Evolutionary conservation across 352 stramenopile genomes (phyloP).

Genomic region (Phytopythium sindhum): DNA sequence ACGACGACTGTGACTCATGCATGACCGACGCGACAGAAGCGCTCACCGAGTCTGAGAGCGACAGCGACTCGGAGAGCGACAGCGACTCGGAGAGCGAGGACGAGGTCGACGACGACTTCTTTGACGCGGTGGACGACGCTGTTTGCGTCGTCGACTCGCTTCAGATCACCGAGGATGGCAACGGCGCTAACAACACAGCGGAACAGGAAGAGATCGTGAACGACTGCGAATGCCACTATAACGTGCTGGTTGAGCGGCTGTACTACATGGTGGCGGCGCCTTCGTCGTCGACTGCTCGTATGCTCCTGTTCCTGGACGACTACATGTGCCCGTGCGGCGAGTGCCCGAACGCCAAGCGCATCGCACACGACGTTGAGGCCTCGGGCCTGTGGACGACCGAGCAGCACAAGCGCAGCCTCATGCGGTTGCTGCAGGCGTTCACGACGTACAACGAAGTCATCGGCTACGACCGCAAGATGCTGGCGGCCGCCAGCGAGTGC

Average conservation of each 20-base stretch:
- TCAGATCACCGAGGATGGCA: not conserved
- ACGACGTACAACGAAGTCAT: slow-evolving; percentile 71
- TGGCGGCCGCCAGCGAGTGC: slow-evolving; percentile 48
- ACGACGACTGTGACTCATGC: slow-evolving; percentile 34
- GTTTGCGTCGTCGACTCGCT: not conserved
- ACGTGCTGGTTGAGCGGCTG: slow-evolving; percentile 29
- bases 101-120: slow-evolving; percentile 20
- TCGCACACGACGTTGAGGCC: slow-evolving; percentile 40
- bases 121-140: slow-evolving; percentile 17
- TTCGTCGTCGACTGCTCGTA: slow-evolving; percentile 12
- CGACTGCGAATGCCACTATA: slow-evolving; percentile 28
- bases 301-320: slow-evolving; percentile 39
- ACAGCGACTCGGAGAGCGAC: slow-evolving; percentile 19
- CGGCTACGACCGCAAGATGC: slow-evolving; percentile 52
- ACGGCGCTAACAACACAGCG: slow-evolving; percentile 9
- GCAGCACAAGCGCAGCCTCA: slow-evolving; percentile 33
- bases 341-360: slow-evolving; percentile 54
- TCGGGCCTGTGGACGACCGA: slow-evolving; percentile 23
- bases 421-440: slow-evolving; percentile 58
- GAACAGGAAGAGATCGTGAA: slow-evolving; percentile 9
- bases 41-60: slow-evolving; percentile 34
- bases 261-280: slow-evolving; percentile 15
- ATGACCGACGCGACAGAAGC: slow-evolving; percentile 49
- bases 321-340: slow-evolving; percentile 64
- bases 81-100: slow-evolving; percentile 17